A percentile compares a stretch with the other conserved stretches of the same genome.
phyloP scores from a whole-genome alignment of 129 eudicot species.

The Chrysanthemum lavandulifolium region DNA sequence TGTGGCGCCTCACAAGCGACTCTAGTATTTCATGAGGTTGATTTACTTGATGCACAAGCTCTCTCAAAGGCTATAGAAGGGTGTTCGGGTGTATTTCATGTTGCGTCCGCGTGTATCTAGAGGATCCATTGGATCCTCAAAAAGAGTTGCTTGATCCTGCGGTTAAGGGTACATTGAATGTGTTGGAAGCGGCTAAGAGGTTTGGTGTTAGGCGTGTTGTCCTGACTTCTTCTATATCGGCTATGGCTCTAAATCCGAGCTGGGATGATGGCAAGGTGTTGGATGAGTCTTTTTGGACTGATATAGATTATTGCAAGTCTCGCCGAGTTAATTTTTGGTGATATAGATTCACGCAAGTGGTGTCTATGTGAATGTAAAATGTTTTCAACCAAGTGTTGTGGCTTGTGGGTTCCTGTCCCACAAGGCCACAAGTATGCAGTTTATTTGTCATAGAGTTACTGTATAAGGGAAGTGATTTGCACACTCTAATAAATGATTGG shows the following conservation, averaged over 20 bases:
- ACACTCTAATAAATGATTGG: too few relatives aligned
- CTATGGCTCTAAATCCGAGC: constrained; percentile 66
- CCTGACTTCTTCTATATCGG: constrained; percentile 73
- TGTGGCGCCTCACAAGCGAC: constrained; percentile 39
- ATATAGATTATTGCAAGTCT: constrained; percentile 63
- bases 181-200: constrained; percentile 58
- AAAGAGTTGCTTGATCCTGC: constrained; percentile 71
- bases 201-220: constrained; percentile 62
- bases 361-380: not conserved
- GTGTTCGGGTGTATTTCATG: constrained; percentile 72
- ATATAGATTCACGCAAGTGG: not conserved
- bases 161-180: constrained; percentile 62
- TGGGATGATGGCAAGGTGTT: constrained; percentile 44
- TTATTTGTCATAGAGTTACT: too few relatives aligned
- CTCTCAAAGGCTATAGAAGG: constrained; percentile 48
- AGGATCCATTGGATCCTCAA: constrained; percentile 68
- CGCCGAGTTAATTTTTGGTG: constrained; percentile 40
- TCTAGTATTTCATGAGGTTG: constrained; percentile 51
- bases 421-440: too few relatives aligned
- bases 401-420: too few relatives aligned
- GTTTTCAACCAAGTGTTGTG: not conserved
- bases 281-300: constrained; percentile 80
- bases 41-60: constrained; percentile 52
- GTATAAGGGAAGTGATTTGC: too few relatives aligned
- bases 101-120: constrained; percentile 79